Evolutionary conservation across 495 filamentous ascomycete species (phyloP), one percentile per base, ranked within the genome.

Genomic region (Aspergillus sclerotioniger): DNA sequence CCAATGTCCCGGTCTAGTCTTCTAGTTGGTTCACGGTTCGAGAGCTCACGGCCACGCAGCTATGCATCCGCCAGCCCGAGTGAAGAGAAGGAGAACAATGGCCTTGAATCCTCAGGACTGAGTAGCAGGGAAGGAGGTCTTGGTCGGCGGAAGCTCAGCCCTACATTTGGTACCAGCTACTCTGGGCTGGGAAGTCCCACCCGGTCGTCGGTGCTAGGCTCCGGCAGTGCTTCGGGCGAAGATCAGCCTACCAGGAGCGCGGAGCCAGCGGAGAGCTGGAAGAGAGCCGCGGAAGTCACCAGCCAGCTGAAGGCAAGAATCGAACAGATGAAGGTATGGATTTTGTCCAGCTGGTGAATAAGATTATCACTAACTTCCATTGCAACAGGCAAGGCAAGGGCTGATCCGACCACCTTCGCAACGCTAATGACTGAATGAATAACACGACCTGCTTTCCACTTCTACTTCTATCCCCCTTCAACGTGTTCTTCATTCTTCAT

Each of bases 221-320:
- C 76, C 29, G 54, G 67, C 39, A 71, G 69, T 46, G 60, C 59
- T 28, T 67, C 69, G 19, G 71, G 73, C 12, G 76, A 79, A 13
- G 76, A 79, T 7, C 68, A 69, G 13, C 66, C 64, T 25, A 47
- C 67, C 13, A 59, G 71, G 37, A 64, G 67, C 50, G 62, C 73
- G 13, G 82, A 85, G 45, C 87, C 85, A 12, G 88, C 91, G 46
- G 94, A 97, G 74, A 97, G 91, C 69, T 99, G 94, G 92, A 95
- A 92, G 78, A 78, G 95, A 63, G 95, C 95, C 29, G 94, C 94
- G n/a, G 95, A 99, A 77, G 95, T 99, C 10, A 99, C 95, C 41
- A 97, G 90, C 71, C 91, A 94, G 72, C 74, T 99, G 66, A 99
- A 98, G 79, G 88, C 92, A 44, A 83, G 93, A 72, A 99, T 99